Conservation (phyloP, 2,329 filamentous ascomycete genomes). For the Sarocladium brachiariae region DNA sequence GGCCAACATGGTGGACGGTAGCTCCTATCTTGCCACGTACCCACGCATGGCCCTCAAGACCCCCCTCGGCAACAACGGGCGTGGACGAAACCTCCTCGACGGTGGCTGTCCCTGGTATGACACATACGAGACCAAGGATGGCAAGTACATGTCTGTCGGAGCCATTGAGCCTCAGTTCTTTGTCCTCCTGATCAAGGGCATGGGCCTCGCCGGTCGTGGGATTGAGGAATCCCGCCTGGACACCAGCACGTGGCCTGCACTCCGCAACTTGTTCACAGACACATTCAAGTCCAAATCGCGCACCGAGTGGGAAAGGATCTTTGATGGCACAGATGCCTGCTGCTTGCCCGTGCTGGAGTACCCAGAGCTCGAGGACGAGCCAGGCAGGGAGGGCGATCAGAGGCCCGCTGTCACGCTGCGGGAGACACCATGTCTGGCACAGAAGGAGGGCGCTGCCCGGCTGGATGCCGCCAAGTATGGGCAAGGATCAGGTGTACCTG, state of each 20-base stretch:
- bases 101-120: slow-evolving; percentile 84
- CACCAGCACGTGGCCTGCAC: slow-evolving; percentile 57
- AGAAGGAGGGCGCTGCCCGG: slow-evolving; percentile 37
- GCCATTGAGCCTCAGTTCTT: slow-evolving; percentile 88
- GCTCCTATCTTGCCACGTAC: slow-evolving; percentile 70
- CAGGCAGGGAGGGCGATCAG: slow-evolving; percentile 57
- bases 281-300: slow-evolving; percentile 66
- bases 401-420: slow-evolving; percentile 62
- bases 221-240: slow-evolving; percentile 53
- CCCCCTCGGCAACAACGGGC: slow-evolving; percentile 51
- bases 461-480: slow-evolving; percentile 39
- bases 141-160: slow-evolving; percentile 78
- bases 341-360: slow-evolving; percentile 82
- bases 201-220: slow-evolving; percentile 49
- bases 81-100: slow-evolving; percentile 76
- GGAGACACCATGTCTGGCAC: slow-evolving; percentile 60
- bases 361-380: slow-evolving; percentile 54
- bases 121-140: slow-evolving; percentile 78
- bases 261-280: slow-evolving; percentile 53
- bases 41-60: slow-evolving; percentile 61
- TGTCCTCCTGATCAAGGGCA: slow-evolving; percentile 54
- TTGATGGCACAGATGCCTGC: slow-evolving; percentile 88
- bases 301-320: slow-evolving; percentile 74
- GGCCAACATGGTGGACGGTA: slow-evolving; percentile 94
- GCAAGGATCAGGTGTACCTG: slow-evolving; percentile 58